phyloP scores from a whole-genome alignment of 257 asterid genomes.

The Solanum virginianum region DNA sequence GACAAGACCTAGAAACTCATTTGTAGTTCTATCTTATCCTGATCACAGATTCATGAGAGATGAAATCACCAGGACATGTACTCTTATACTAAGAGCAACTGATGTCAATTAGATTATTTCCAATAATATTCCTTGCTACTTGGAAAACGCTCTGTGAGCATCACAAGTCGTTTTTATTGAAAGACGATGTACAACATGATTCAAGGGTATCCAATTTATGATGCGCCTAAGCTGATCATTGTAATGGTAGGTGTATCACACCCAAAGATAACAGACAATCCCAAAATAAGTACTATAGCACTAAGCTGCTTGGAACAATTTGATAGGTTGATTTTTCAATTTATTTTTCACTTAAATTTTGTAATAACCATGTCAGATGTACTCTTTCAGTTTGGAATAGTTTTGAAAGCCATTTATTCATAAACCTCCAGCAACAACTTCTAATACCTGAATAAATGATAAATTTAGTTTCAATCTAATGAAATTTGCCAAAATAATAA shows the following conservation, averaged over 20 bases:
- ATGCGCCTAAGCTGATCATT: not conserved
- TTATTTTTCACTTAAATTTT: not conserved
- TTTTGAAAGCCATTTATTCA: not conserved
- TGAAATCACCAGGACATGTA: not conserved
- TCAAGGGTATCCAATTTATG: not conserved
- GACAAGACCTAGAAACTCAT: not conserved
- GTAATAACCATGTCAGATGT: not conserved
- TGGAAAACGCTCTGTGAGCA: not conserved
- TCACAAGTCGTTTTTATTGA: not conserved
- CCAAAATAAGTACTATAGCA: not conserved
- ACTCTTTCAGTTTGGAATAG: not conserved
- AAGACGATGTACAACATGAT: not conserved
- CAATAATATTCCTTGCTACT: not conserved
- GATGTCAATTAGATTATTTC: not conserved
- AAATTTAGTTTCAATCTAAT: not conserved
- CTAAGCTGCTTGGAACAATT: not conserved
- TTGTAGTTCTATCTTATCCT: not conserved
- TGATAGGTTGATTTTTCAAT: not conserved
- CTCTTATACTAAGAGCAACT: not conserved
- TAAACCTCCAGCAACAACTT: not conserved
- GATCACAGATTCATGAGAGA: not conserved
- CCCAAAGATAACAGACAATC: not conserved
- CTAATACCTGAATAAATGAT: not conserved
- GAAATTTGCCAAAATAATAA: not conserved
- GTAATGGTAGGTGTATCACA: not conserved